Base-by-base conservation (phyloP, 331 rosid species). In the Acacia concinna region DNA sequence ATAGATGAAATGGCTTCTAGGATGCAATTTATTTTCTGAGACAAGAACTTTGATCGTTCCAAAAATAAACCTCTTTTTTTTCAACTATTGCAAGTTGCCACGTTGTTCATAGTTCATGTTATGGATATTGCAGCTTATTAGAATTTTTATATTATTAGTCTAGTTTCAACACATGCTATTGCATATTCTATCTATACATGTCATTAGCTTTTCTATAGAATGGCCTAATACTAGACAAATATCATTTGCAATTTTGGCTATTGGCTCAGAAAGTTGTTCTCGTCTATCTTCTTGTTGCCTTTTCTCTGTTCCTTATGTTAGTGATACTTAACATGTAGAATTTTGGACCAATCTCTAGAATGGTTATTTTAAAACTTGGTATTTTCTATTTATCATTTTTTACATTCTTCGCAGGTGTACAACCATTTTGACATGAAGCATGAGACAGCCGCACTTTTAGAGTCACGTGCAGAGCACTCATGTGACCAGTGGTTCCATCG, bases 391-490 rank as follows among this genome's bases (percentile, higher is more conserved):
- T 32, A 28, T 68, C 40, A 18, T 37, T 70, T 41, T 77, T 54
- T 77, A 56, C 71, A 28, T 30, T 87, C 52, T 82, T 30, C 68
- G 46, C 92, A 95, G 99, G 96, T 93, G 79, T 95, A 95, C 86
- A 93, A 83, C 81, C 99, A 95, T 81, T 92, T 95, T 81, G 97
- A 95, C 87, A 95, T 95, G 97, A 92, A 95, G 77, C 97, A 92
- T 68, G 99, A 95, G 86, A 95, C 97, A 4, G 97, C 97, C 1
- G 86, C 99, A 77, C 96, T 91, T 80, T 83, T 95, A 77, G 99
- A 95, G 87, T 90, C 94, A 56, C 89, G 97, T 71, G 99, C 97
- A 31, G 87, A 82, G 67, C 97, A 91, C 82, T 95, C 94, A 25
- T 88, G 84, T 62, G 94, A 85, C 62, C 89, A 83, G 89, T 95